phyloP scores from a whole-genome alignment of 164 flowering plant genomes.

The Hamamelis virginiana region DNA sequence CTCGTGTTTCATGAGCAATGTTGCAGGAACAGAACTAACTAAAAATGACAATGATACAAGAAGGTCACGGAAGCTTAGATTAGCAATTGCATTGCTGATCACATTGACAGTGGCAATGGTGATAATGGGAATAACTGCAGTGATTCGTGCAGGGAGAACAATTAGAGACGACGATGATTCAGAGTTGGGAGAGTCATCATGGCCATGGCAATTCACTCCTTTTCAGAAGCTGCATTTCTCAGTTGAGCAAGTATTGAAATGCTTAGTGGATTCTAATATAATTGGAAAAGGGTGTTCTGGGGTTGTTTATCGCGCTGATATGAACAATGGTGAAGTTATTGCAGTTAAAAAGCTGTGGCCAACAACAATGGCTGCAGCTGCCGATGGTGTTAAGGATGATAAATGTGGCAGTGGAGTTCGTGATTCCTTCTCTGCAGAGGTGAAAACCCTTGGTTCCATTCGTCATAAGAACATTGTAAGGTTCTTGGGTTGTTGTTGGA shows the following conservation, averaged over 20 bases:
- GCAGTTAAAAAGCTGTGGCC: constrained; percentile 71
- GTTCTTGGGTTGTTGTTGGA: constrained; percentile 59
- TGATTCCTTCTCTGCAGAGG: constrained; percentile 54
- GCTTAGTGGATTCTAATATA: constrained; percentile 45
- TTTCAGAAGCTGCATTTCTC: constrained; percentile 46
- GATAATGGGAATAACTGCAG: constrained; percentile 43
- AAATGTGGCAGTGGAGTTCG: constrained; percentile 31
- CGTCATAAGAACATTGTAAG: constrained; percentile 63
- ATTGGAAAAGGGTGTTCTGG: constrained; percentile 67
- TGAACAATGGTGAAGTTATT: constrained; percentile 48
- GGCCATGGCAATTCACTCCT: constrained; percentile 49
- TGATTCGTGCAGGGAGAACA: constrained; percentile 40
- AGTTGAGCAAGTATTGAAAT: constrained; percentile 29
- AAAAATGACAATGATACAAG: constrained; percentile 5
- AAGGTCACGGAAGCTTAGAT: constrained; percentile 26
- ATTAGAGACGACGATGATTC: constrained; percentile 40
- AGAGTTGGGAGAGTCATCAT: constrained; percentile 44
- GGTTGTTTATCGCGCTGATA: constrained; percentile 48
- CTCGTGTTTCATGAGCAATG: constrained; percentile 47
- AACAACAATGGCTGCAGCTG: constrained; percentile 15
- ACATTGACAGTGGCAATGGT: constrained; percentile 36
- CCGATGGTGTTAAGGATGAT: constrained; percentile 8
- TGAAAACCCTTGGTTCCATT: constrained; percentile 50
- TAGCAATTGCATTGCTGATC: constrained; percentile 46
- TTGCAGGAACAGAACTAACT: constrained; percentile 8